phyloP scores from a whole-genome alignment of 441 rosid genomes.

The Pelargonium myrrhifolium region DNA sequence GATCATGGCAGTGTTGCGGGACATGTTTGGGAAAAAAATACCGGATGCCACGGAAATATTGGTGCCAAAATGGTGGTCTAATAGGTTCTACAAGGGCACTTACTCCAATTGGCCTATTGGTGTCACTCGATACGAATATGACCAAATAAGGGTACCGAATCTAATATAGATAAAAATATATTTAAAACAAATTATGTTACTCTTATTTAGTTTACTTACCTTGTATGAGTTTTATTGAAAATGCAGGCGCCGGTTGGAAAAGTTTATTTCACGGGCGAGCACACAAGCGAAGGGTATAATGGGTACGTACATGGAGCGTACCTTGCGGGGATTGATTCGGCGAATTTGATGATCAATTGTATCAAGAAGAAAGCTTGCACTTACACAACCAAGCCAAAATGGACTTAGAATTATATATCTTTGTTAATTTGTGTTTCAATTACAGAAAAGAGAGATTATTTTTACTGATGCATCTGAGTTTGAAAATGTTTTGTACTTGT shows the following conservation, averaged over 20 bases:
- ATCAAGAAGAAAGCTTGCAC: neutral
- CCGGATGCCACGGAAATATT: slow-evolving; percentile 1
- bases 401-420: neutral
- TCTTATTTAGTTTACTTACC: no score
- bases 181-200: no score
- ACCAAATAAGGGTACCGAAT: neutral
- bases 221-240: no score
- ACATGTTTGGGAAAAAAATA: neutral
- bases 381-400: neutral
- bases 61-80: slow-evolving; percentile 1
- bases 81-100: neutral
- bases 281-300: neutral
- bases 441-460: no score
- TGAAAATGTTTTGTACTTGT: no score
- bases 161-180: no score
- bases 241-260: neutral
- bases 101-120: slow-evolving; percentile 1
- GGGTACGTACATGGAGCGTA: neutral
- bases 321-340: neutral
- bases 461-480: no score
- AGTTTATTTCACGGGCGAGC: slow-evolving; percentile 1
- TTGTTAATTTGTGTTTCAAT: no score
- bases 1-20: neutral
- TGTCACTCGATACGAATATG: neutral
- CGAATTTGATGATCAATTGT: neutral